Evolutionary conservation across 75 land plant genomes (phyloP), one percentile per base, ranked within the genome.

Genomic region (Cryptomeria japonica): DNA sequence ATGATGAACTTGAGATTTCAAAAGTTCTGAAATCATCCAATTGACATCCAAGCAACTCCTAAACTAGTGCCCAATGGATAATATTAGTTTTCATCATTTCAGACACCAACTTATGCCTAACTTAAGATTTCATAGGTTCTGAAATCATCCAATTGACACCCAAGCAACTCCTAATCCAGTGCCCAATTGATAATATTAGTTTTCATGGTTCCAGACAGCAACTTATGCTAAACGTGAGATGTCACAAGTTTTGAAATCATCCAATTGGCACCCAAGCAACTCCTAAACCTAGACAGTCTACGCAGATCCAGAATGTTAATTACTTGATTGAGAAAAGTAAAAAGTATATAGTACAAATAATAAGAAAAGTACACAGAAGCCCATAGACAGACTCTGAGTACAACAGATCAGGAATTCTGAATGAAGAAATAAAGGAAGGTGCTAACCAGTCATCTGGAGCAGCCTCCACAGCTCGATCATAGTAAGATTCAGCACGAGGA

Each of bases 381-480:
- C n/a, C 22, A 19, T 18, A 58, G 64, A 58, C 6, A 58, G 55
- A 53, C 55, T 53, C 16, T 53, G 3, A 16, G 15, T 12, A 53
- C 16, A 68, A 5, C 4, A 58, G 72, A 68, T 25, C 7, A 1
- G 13, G 15, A 34, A 75, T 32, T 34, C 15, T 10, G 32, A 75
- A 34, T 83, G 32, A 41, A 83, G 22, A 83, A 14, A 41, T 15
- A 12, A 75, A 36, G n/a, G 36, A 61, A 83, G 49, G 13, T 84
- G 28, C 51, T 87, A 37, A 91, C 92, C 93, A 87, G 88, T 91
- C 84, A 87, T 91, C 93, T 44, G 96, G 96, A 37, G 95, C 88
- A 39, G 93, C 91, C 86, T 93, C 70, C 19, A 92, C 88, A 85
- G 96, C 96, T 82, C 85, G 95, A 84, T 92, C 91, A 72, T 89